These are phyloP conservation scores for Epichloe brachyelytri DNA, from an alignment of 2,329 filamentous ascomycete species.

Conservation along the genomic window DNA sequence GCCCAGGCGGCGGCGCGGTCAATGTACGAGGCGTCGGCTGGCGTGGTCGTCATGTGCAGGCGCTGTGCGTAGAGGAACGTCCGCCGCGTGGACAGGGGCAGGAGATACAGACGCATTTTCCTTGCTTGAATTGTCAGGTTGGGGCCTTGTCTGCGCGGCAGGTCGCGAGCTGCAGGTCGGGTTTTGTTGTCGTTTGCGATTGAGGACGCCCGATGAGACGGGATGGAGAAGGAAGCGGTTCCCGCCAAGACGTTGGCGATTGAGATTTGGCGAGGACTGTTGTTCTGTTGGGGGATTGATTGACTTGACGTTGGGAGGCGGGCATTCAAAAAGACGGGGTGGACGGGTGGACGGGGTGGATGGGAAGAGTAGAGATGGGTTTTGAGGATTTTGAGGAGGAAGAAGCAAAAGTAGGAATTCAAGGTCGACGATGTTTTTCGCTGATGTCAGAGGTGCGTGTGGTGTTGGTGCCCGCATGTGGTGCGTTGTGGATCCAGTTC, in stretches of 20 bases:
- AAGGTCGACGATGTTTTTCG: background rate
- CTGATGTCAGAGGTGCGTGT: background rate
- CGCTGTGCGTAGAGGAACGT: conserved; percentile 88
- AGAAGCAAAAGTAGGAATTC: background rate
- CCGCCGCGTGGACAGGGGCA: conserved; percentile 83
- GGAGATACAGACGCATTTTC: conserved; percentile 82
- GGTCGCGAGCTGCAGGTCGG: no score
- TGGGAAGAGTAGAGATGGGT: no score
- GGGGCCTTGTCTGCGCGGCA: background rate
- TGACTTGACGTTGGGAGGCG: no score
- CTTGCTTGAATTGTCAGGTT: conserved; percentile 8
- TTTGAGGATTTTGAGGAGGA: background rate
- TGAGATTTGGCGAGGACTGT: no score
- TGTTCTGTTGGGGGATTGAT: no score
- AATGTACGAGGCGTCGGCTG: conserved; percentile 36
- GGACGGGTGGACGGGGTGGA: no score
- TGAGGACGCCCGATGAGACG: background rate
- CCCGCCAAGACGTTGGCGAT: no score
- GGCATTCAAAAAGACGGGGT: no score
- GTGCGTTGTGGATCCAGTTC: background rate
- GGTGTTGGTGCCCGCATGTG: no score
- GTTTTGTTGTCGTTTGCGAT: background rate
- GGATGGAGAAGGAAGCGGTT: no score
- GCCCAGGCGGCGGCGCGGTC: conserved; percentile 63
- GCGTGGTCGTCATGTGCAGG: conserved; percentile 41